Evolutionary conservation across 306 rosid species (phyloP).

Genomic region (Astragalus glycyphyllos): DNA sequence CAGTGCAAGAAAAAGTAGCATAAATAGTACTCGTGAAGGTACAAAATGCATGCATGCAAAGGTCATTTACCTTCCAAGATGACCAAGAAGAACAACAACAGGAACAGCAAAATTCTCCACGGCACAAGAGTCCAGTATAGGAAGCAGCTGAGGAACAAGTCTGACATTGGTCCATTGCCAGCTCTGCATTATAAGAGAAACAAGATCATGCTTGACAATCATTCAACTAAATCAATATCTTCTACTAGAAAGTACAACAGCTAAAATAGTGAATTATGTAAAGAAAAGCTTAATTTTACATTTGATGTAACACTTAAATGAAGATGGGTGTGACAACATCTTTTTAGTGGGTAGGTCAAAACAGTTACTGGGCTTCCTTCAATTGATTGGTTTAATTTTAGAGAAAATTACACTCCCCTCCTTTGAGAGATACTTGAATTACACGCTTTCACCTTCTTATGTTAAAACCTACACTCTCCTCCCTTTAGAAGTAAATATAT

Average conservation of each 20-base stretch:
- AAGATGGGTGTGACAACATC: constrained; percentile 9
- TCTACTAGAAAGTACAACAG: neutral
- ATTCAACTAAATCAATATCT: constrained; percentile 24
- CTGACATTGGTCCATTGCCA: constrained; percentile 70
- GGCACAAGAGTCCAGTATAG: constrained; percentile 56
- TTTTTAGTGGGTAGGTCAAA: neutral
- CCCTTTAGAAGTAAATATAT: neutral
- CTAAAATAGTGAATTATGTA: neutral
- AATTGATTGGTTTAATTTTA: neutral
- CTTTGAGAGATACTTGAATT: neutral
- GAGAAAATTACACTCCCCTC: neutral
- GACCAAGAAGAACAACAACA: constrained; percentile 74
- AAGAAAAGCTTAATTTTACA: neutral
- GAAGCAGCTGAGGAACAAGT: constrained; percentile 62
- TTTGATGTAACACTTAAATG: neutral
- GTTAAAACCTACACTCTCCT: too few species aligned
- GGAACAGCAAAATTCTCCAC: constrained; percentile 54
- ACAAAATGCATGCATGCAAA: constrained; percentile 22
- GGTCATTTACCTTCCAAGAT: constrained; percentile 71
- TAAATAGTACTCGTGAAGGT: too few species aligned
- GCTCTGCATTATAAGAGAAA: constrained; percentile 59
- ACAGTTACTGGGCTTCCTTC: neutral
- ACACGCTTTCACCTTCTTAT: neutral
- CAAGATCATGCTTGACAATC: constrained; percentile 23
- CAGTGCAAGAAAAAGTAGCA: constrained; percentile 11